Evolutionary conservation across 2,329 filamentous ascomycete species (phyloP), one percentile per base, ranked within the genome.

Genomic region (Geosmithia morbida): DNA sequence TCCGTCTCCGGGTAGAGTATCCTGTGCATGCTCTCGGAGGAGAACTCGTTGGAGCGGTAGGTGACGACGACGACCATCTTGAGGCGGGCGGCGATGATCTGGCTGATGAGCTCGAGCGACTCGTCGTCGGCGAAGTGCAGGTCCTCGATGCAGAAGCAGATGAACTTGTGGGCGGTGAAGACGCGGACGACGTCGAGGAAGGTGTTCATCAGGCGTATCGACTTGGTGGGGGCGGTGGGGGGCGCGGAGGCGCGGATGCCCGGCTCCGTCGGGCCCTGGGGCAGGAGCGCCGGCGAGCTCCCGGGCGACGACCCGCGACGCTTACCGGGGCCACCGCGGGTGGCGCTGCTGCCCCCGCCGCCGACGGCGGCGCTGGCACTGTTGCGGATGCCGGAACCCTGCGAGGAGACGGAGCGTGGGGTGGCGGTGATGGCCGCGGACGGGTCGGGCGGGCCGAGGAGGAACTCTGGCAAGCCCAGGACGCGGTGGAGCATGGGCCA

Each of bases 61-160:
- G 88, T 92, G 46, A 95, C 68, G 47, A 94, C 80, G 29, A 94
- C 71, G 18, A 90, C 79, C 66, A 95, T 83, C 18, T 85, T 87
- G 51, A 96, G 77, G 52, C 83, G 83, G 1, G 83, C 80, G 46
- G 74, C 72, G 48, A 94, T 79, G 46, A 96, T 87, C 56, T 88
- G 83, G 16, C 82, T 76, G 40, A 96, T 82, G 46, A 96, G 69
- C 49, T 94, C 87, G 44, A 92, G 66, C 14, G 85, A 92, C 61
- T 96, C 90, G 22, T 84, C 78, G 58, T 96, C 90, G 7, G 88
- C 87, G 61, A 87, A 92, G 56, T 96, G 88, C 30, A 96, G 67
- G 61, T 96, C 90, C 57, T 96, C 90, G 26, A 96, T 66, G 55
- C 82, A 88, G 55, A 95, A 81, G 57, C 87, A 94, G 47, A 95